phyloP scores from a whole-genome alignment of 345 rosid genomes.

The Linum lewisii region DNA sequence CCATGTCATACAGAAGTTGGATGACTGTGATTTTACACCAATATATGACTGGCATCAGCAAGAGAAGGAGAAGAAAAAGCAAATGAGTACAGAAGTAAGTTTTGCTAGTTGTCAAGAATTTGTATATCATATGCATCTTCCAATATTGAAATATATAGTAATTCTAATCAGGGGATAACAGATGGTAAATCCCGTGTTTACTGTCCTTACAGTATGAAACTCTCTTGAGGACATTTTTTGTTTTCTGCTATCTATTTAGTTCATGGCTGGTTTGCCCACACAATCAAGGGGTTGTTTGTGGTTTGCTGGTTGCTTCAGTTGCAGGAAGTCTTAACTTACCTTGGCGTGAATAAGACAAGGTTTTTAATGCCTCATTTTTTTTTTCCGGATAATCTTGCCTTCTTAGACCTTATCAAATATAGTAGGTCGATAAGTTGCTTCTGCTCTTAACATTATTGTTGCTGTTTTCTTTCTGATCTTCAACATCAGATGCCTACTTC shows the following conservation, averaged over 20 bases:
- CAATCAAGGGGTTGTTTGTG: not conserved
- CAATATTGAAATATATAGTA: not conserved
- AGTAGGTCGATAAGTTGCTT: not conserved
- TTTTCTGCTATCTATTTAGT: not conserved
- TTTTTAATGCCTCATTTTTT: too few relatives aligned
- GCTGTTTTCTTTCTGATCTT: not conserved
- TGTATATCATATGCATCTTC: not conserved
- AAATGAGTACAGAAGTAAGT: conserved; percentile 83
- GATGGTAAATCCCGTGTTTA: not conserved
- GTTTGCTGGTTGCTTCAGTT: not conserved
- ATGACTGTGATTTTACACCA: conserved; percentile 75
- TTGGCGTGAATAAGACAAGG: not conserved
- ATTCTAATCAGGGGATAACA: not conserved
- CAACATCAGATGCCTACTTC: conserved; percentile 1
- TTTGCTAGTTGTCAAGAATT: not conserved
- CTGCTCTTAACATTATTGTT: too few relatives aligned
- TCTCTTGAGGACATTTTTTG: not conserved
- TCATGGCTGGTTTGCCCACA: not conserved
- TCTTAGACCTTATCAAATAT: not conserved
- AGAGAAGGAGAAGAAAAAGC: conserved; percentile 98
- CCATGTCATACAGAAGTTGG: conserved; percentile 72
- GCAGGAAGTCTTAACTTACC: not conserved
- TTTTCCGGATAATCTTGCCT: not conserved
- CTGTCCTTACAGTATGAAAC: not conserved
- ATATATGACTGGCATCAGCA: conserved; percentile 79